Percentiles rank a stretch among this genome's conserved stretches.
Conservation (phyloP, 2,329 filamentous ascomycete species). For the Penicillium sp. region DNA sequence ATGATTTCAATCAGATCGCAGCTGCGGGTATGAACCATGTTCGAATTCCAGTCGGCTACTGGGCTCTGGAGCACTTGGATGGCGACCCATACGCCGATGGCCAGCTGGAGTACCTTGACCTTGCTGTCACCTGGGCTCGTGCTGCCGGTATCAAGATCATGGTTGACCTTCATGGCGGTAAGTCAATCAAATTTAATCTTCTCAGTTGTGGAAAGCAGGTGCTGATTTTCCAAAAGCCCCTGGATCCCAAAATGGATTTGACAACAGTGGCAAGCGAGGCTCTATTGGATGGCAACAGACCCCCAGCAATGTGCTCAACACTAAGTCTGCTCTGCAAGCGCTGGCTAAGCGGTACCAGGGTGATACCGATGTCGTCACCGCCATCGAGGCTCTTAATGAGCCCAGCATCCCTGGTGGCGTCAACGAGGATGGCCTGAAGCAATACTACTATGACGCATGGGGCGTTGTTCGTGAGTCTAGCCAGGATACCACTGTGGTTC, state of each 20-base stretch:
- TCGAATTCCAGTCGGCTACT: slow-evolving; percentile 66
- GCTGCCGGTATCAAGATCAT: slow-evolving; percentile 61
- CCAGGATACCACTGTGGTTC: slow-evolving; percentile 51
- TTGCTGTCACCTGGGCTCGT: slow-evolving; percentile 60
- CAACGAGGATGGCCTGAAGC: slow-evolving; percentile 46
- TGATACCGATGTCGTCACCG: slow-evolving; percentile 59
- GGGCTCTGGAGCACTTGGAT: slow-evolving; percentile 56
- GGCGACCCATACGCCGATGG: slow-evolving; percentile 64
- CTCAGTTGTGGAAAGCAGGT: not conserved
- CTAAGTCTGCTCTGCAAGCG: slow-evolving; percentile 56
- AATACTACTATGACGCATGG: slow-evolving; percentile 59
- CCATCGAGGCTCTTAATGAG: slow-evolving; percentile 49
- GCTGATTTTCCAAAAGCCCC: slow-evolving; percentile 43
- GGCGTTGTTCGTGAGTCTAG: slow-evolving; percentile 47
- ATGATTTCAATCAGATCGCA: slow-evolving; percentile 59
- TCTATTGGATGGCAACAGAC: slow-evolving; percentile 41
- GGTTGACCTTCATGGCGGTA: slow-evolving; percentile 67
- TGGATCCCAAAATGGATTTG: slow-evolving; percentile 66
- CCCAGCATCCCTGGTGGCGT: slow-evolving; percentile 42
- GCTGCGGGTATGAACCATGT: slow-evolving; percentile 61
- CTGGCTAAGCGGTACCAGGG: slow-evolving; percentile 60
- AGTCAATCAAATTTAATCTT: slow-evolving; percentile 22
- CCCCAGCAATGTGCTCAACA: slow-evolving; percentile 32
- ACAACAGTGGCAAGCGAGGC: slow-evolving; percentile 59
- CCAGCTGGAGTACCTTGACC: slow-evolving; percentile 58